Evolutionary conservation across 2,329 filamentous ascomycete genomes (phyloP).

Genomic region (Cercospora sp.): DNA sequence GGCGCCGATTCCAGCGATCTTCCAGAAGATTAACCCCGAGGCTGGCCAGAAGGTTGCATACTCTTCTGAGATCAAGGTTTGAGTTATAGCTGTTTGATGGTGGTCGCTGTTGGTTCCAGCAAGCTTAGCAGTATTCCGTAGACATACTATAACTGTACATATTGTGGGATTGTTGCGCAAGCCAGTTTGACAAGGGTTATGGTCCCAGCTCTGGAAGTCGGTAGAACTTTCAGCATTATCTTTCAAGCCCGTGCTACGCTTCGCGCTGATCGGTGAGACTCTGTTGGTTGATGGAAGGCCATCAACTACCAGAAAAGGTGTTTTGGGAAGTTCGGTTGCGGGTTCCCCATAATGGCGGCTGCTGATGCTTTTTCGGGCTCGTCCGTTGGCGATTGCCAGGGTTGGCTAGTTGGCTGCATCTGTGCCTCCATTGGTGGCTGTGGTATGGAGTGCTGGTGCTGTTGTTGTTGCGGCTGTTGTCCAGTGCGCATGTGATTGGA

Average conservation of each 20-base stretch:
- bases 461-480: slow-evolving; percentile 7
- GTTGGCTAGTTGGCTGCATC: slow-evolving; percentile 2
- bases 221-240: slow-evolving; percentile 8
- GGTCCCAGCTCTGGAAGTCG: neutral
- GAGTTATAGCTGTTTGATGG: neutral
- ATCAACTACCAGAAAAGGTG: slow-evolving; percentile 25
- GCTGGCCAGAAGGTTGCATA: slow-evolving; percentile 28
- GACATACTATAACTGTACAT: slow-evolving; percentile 1
- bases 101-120: neutral
- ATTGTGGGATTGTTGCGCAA: neutral
- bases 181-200: neutral
- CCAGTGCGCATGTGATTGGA: slow-evolving; percentile 20
- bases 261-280: neutral
- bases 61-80: slow-evolving; percentile 16
- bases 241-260: neutral
- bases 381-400: slow-evolving; percentile 10
- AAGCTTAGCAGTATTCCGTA: slow-evolving; percentile 1
- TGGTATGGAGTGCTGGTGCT: slow-evolving; percentile 6
- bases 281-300: neutral
- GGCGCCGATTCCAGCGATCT: slow-evolving; percentile 36
- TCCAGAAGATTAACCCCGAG: slow-evolving; percentile 29
- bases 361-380: neutral
- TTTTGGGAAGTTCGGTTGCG: slow-evolving; percentile 24
- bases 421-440: slow-evolving; percentile 2
- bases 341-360: slow-evolving; percentile 1